Base-by-base conservation (phyloP, 2,329 filamentous ascomycete species). In the Phaeosphaeria sp. region DNA sequence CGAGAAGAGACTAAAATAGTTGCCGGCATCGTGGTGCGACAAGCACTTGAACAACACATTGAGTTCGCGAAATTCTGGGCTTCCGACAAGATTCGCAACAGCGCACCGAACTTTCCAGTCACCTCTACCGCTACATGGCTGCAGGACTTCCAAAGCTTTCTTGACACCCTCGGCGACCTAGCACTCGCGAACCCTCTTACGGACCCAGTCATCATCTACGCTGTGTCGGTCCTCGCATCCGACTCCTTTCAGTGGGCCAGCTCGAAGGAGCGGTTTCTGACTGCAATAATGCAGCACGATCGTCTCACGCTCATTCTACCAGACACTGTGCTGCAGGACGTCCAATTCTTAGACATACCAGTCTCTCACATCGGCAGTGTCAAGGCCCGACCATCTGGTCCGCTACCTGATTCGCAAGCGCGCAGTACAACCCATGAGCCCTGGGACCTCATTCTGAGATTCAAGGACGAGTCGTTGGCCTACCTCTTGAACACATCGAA, bases 1-100 rank as follows among this genome's bases (percentile, higher is more conserved):
- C 51, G 42, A 6, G 75, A 76, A 55, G 72, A 75, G 51, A 68
- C 63, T 15, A 74, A 64, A 18, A 64, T 77, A 9, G 51, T 77
- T 5, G 69, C 73, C 6, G 74, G 72, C 7, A 53, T 74, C 13
- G 60, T 75, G 30, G 67, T 77, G 36, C 67, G 67, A 27, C 56
- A 69, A 49, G 67, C 66, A 11, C 36, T 73, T 7, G 55, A 63
- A 21, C 48, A 60, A 6, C 63, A 65, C 15, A 59, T 75, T 43
- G 56, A 64, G 1, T 73, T 69, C 33, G 24, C 51, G 20, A 57
- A 53, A 21, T 74, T 74, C 59, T 77, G 73, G 74, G 51, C 61
- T 1, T 66, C 67, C 3, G 64, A 63, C 15, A 67, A 67, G 33
- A 59, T 71, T 2, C 47, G 51, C 11, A 58, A 69, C 39, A 69